Evolutionary conservation across 1,284 basidiomycete genomes (phyloP), one percentile per base, ranked within the genome.

Genomic region (Chiua sp.): DNA sequence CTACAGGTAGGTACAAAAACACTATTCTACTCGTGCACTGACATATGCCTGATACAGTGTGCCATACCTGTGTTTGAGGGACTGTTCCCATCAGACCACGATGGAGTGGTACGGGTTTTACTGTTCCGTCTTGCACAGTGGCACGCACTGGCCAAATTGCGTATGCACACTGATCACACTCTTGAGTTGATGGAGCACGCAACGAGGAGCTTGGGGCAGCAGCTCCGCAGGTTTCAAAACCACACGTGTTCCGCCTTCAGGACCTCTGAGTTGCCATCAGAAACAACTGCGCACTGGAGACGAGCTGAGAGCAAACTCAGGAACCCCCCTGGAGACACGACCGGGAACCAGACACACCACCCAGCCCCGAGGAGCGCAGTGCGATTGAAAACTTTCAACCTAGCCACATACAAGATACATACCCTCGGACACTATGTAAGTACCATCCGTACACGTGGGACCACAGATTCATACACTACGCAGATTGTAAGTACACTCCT

Each of bases 141-240:
- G 68, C 73, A 75, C 53, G 64, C 60, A 0, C 60, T 75, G 0
- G 68, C 71, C 2, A 75, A 75, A 28, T 39, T 69, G 3, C 54
- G 54, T 4, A 42, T 66, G 2, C 73, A 75, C 15, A 68, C 68
- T 0, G 62, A 67, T 0, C 18, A 55, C 3, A 59, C 58, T 0
- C 53, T 68, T 3, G 0, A 0, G 2, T n/a, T 48, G 3, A 58
- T 68, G 2, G 52, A 63, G 2, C 6, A 56, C 0, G 39, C 23
- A 1, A 54, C 48, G 0, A 3, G 11, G 7, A 7, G 13, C 4
- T 47, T 63, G 5, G 50, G 59, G 1, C 5, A 2, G 2, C 54
- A 64, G 47, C 42, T 68, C 0, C 18, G 57, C 8, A 57, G 57
- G n/a, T 68, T 68, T 28, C 13, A 20, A 7, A 5, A 56, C 4